Conservation (phyloP, 1,284 basidiomycete genomes). For the Moesziomyces sp. region DNA sequence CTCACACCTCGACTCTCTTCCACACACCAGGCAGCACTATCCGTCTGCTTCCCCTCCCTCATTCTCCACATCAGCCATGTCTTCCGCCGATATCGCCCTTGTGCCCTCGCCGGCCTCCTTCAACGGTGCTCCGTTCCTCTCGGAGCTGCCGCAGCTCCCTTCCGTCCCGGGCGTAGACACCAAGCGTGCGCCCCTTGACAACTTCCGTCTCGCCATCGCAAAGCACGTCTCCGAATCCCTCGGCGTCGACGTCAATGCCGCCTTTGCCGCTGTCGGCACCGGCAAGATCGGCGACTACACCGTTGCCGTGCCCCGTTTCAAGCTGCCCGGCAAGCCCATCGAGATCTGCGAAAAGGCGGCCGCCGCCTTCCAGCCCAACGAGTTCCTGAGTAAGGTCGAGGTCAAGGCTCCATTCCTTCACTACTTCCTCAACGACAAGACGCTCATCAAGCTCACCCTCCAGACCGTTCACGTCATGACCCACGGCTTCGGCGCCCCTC, state of each 20-base stretch:
- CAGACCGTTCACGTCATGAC: constrained; percentile 82
- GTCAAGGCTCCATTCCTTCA: constrained; percentile 62
- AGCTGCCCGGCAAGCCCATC: constrained; percentile 83
- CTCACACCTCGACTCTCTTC: background rate
- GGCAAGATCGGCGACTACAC: constrained; percentile 90
- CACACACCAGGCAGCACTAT: background rate
- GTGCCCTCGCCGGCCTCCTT: constrained; percentile 54
- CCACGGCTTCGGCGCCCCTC: constrained; percentile 68
- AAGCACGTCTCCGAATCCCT: constrained; percentile 79
- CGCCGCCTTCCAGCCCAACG: constrained; percentile 70
- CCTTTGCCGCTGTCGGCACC: constrained; percentile 85
- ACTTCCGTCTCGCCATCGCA: constrained; percentile 86
- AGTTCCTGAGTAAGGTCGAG: constrained; percentile 51
- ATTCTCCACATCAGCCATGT: constrained; percentile 44
- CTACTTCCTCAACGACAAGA: constrained; percentile 68
- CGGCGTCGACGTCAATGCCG: constrained; percentile 72
- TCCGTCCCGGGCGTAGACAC: constrained; percentile 72
- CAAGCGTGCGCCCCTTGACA: constrained; percentile 79
- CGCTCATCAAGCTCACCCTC: constrained; percentile 81
- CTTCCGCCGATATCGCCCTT: constrained; percentile 38
- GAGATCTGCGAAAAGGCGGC: constrained; percentile 81
- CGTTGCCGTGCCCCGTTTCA: constrained; percentile 89
- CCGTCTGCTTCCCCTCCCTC: background rate
- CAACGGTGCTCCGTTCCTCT: constrained; percentile 70
- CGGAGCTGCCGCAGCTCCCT: constrained; percentile 64